Base-by-base conservation (phyloP, 2,329 filamentous ascomycete genomes). In the Ustulina deusta region DNA sequence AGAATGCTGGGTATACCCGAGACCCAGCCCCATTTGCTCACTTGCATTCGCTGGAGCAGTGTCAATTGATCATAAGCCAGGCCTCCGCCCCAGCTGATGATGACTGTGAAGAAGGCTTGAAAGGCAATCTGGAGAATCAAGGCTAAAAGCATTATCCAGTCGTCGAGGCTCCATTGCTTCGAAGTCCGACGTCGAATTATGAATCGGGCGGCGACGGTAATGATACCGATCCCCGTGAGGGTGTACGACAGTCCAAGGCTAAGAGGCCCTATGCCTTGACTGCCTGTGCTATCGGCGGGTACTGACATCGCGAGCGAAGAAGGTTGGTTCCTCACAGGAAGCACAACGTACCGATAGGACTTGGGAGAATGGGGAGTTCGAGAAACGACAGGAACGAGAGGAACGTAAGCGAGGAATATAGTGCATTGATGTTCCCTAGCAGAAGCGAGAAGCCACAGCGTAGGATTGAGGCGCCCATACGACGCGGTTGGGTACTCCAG, bases 131-230 rank as follows among this genome's bases (percentile, higher is more conserved):
- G 63, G 11, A 61, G 17, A 10, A 48, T 1, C 56, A 60, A 22
- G 9, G 63, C 63, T 3, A 60, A 9, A 10, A 60, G 29, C 63
- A 65, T 65, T 4, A 48, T 40, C 63, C 63, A 65, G 32, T 65
- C 63, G 10, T 65, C 46, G 20, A 11, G 20, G 13, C 25, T 11
- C 55, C 27, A 54, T 7, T 20, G 13, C 17, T 51, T 51, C 13
- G 42, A 10, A 13, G 34, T 27, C 32, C 44, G 27, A 2, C n/a
- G 27, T 9, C 20, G 20, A 5, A 51, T 13, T 6, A 38, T 1
- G 17, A 61, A 52, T 9, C 46, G 46, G 13, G 34, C 52, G 7
- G 11, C 22, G 34, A 56, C 34, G 36, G 13, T 10, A 9, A 56
- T 4, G 22, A 27, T 10, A 9, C 13, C 52, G 20, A 56, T 7